phyloP scores from a whole-genome alignment of 1,284 basidiomycete genomes.

The Trichosporon faecale region DNA sequence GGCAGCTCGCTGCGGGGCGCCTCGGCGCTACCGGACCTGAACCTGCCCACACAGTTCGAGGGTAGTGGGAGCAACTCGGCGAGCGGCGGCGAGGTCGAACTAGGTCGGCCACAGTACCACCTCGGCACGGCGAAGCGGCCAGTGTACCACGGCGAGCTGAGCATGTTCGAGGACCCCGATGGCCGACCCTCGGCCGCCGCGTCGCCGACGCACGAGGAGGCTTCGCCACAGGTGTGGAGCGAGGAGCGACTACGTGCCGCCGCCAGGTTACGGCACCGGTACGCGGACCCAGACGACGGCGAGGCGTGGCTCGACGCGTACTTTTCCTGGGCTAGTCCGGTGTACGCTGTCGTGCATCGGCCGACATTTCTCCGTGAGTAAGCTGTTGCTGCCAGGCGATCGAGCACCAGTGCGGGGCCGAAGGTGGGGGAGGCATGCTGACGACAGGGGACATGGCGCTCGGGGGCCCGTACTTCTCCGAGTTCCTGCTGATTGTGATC shows the following conservation, averaged over 20 bases:
- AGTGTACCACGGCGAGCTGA: constrained; percentile 25
- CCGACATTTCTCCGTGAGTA: constrained; percentile 19
- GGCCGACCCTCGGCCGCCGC: constrained; percentile 12
- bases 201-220: constrained; percentile 4
- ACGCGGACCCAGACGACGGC: constrained; percentile 27
- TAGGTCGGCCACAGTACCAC: constrained; percentile 26
- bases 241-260: constrained; percentile 21
- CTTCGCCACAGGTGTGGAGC: constrained; percentile 15
- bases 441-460: constrained; percentile 27
- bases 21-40: neutral
- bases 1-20: constrained; percentile 15
- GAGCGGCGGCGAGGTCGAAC: constrained; percentile 9
- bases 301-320: constrained; percentile 27
- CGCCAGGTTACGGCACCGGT: constrained; percentile 25
- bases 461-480: constrained; percentile 28
- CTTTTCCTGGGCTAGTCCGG: constrained; percentile 28
- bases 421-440: neutral
- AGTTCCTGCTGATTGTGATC: constrained; percentile 28
- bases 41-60: too few relatives aligned
- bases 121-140: constrained; percentile 23
- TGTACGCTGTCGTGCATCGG: constrained; percentile 22
- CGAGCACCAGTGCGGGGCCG: neutral
- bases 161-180: constrained; percentile 21
- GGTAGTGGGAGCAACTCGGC: neutral
- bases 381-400: too few relatives aligned